Evolutionary conservation across 2,329 filamentous ascomycete species (phyloP), one percentile per base, ranked within the genome.

Genomic region (Talaromyces funiculosus): DNA sequence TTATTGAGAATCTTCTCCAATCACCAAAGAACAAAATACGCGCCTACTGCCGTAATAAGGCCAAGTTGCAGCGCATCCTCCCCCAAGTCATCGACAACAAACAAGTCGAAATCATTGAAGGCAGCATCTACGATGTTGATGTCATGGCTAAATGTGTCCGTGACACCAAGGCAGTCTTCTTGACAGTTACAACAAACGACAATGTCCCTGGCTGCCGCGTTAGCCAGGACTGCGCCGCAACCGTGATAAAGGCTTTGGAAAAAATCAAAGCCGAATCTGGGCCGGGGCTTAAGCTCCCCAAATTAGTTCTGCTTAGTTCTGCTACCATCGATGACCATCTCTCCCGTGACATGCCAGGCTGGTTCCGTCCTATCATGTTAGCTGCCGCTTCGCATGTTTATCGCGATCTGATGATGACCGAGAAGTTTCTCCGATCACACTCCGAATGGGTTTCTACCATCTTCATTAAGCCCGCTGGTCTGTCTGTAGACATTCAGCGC

Each of bases 241-340:
- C 61, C 20, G 70, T 82, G 1, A 65, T 82, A 60, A 0, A 77
- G 76, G 0, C 66, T 80, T 2, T 51, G 73, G 55, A 66, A 62
- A 1, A 57, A 76, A 42, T 42, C 18, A 42, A 42, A 9, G 18
- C 8, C 24, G 35, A 55, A 8, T 40, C 35, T 10, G 20, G 16
- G 4, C 54, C 1, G 12, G 24, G 43, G n/a, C 43, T 54, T 3
- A 64, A 64, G 4, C 26, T 73, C 3, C 79, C 78, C 0, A 75
- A 74, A 58, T 63, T 82, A 0, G 66, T 81, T 10, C 64, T 82
- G 2, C 74, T 82, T n/a, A 74, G 69, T 5, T 81, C 80, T 0
- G 72, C 73, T 4, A 77, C 72, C 16, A 66, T 80, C 9, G 56
- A 59, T 18, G 45, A 59, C 12, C 43, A 59, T 24, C 18, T 59